A percentile compares a stretch with the other conserved stretches of the same genome.
These are phyloP conservation scores for Candolleomyces eurysporus DNA, from an alignment of 768 basidiomycete genomes.

Conservation along the genomic window DNA sequence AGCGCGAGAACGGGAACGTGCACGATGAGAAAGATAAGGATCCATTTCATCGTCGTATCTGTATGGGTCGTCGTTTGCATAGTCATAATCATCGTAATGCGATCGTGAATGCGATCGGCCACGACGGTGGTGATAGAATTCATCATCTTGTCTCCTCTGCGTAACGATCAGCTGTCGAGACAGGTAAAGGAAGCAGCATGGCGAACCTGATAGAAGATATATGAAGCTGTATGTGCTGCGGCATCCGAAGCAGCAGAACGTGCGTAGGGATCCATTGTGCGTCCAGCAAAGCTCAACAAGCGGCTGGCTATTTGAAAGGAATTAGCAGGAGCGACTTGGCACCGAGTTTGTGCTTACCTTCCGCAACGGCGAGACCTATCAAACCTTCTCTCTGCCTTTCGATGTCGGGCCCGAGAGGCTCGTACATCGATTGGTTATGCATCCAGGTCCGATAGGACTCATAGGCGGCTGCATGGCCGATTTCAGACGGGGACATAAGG, in stretches of 20 bases:
- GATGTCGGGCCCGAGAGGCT: constrained; percentile 52
- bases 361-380: constrained; percentile 66
- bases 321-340: too few species aligned
- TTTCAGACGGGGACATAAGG: constrained; percentile 53
- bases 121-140: constrained; percentile 20
- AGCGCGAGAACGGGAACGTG: constrained; percentile 37
- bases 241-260: constrained; percentile 56
- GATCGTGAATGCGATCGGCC: constrained; percentile 34
- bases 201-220: constrained; percentile 54
- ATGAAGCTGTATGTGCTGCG: constrained; percentile 65
- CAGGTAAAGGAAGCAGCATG: constrained; percentile 23
- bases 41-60: constrained; percentile 6
- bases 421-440: constrained; percentile 52
- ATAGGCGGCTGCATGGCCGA: constrained; percentile 77
- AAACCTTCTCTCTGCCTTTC: constrained; percentile 67
- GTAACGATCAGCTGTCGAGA: constrained; percentile 29
- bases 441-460: constrained; percentile 73
- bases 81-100: constrained; percentile 14
- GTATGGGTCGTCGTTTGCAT: constrained; percentile 4
- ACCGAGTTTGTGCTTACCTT: constrained; percentile 43
- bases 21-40: constrained; percentile 11
- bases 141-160: constrained; percentile 22
- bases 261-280: constrained; percentile 42
- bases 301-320: constrained; percentile 42
- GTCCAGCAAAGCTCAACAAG: constrained; percentile 50